phyloP scores from a whole-genome alignment of 441 rosid species.

The Pelargonium australe region DNA sequence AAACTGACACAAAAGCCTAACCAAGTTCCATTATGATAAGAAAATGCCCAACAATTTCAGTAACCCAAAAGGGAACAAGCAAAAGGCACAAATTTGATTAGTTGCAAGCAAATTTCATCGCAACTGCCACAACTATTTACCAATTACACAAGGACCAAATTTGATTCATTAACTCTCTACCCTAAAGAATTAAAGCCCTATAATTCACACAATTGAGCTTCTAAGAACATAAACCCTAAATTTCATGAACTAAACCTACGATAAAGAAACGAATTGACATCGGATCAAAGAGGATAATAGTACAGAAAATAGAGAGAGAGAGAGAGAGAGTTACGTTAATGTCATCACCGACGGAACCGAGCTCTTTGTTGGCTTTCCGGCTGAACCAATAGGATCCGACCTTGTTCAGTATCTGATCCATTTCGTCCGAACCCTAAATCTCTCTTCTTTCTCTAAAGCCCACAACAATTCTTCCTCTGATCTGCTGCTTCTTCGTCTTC shows the following conservation, averaged over 20 bases:
- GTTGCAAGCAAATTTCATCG: neutral
- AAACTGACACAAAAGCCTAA: neutral
- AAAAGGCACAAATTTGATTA: neutral
- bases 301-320: constrained; percentile 2
- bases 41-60: neutral
- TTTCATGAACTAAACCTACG: neutral
- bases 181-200: neutral
- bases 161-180: neutral
- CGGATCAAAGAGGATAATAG: neutral
- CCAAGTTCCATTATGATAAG: neutral
- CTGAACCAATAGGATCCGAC: constrained; percentile 72
- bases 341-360: constrained; percentile 66
- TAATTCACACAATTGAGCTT: neutral
- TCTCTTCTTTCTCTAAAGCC: neutral
- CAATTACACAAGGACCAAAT: neutral
- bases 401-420: constrained; percentile 73
- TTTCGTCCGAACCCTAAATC: constrained; percentile 11
- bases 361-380: constrained; percentile 58
- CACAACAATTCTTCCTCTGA: no score
- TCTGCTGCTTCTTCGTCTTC: no score
- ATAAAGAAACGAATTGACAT: neutral
- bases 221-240: neutral
- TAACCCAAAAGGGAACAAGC: neutral
- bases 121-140: neutral
- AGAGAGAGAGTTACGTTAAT: constrained; percentile 34